Conservation (phyloP, 495 filamentous ascomycete species). For the Hypoxylon fuscum region DNA sequence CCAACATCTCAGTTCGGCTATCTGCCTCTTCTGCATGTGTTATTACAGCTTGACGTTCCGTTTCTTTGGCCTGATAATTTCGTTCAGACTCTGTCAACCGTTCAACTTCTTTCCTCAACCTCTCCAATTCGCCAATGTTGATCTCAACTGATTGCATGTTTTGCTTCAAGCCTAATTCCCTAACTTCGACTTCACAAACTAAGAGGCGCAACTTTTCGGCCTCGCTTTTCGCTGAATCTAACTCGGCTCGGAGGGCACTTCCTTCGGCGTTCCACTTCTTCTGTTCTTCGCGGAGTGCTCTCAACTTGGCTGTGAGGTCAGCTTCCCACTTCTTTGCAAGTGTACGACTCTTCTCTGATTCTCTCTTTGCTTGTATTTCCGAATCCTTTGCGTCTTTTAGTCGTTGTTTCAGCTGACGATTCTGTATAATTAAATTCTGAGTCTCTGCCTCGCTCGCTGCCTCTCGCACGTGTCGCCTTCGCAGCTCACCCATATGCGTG, state of each 20-base stretch:
- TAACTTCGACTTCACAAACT: slow-evolving; percentile 67
- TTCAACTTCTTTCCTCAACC: slow-evolving; percentile 64
- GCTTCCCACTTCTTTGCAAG: slow-evolving; percentile 76
- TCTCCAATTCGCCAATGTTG: slow-evolving; percentile 67
- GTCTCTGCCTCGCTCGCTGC: slow-evolving; percentile 77
- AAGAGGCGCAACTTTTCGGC: slow-evolving; percentile 64
- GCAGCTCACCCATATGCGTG: slow-evolving; percentile 75
- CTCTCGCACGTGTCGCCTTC: slow-evolving; percentile 71
- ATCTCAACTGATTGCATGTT: slow-evolving; percentile 66
- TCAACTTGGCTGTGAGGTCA: slow-evolving; percentile 68
- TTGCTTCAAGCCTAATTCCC: slow-evolving; percentile 66
- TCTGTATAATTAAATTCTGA: slow-evolving; percentile 75
- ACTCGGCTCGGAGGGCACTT: slow-evolving; percentile 60
- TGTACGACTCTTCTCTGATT: slow-evolving; percentile 68
- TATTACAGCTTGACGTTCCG: slow-evolving; percentile 60
- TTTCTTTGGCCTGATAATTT: slow-evolving; percentile 65
- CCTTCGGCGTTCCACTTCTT: slow-evolving; percentile 68
- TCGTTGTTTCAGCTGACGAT: slow-evolving; percentile 71
- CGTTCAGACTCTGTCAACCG: slow-evolving; percentile 64
- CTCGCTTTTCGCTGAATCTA: slow-evolving; percentile 61
- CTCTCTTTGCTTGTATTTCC: slow-evolving; percentile 69
- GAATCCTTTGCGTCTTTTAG: slow-evolving; percentile 72
- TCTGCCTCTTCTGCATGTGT: slow-evolving; percentile 61
- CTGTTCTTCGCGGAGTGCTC: slow-evolving; percentile 70
- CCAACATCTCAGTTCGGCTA: slow-evolving; percentile 60